Base-by-base conservation (phyloP, 164 flowering plant genomes). In the Umbellularia californica region DNA sequence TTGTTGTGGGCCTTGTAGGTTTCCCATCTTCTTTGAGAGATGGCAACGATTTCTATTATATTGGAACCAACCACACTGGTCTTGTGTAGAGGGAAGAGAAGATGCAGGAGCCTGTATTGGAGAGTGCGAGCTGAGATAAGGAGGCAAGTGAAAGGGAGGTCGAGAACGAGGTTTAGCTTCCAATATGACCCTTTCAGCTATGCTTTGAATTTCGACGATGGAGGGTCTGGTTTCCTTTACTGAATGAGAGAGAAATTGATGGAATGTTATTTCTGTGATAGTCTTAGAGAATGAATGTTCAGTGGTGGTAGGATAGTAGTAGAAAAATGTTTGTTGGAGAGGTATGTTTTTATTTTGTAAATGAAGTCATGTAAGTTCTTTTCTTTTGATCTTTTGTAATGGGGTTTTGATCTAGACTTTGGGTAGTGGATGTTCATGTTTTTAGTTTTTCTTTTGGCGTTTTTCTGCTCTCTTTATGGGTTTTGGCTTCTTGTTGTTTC, bases 171-270 rank as follows among this genome's bases (percentile, higher is more conserved):
- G 74, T 47, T 82, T 52, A 89, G 74, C 64, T 90, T 90, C 77
- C 90, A 87, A 70, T 91, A 93, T 76, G 96, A 93, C 82, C 94
- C 97, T 73, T 86, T 84, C 1, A 92, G 97, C 69, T 92, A 92
- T 77, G 92, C 97, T 25, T 86, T 93, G 19, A 90, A 93, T 70
- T 91, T 93, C 75, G 98, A 93, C 72, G 94, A 91, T 79, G 92
- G 93, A 3, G 72, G 33, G 20, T 70, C 72, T 69, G 71, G 71
- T n/a, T 69, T 69, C 27, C 28, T 69, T 52, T 69, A 52, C n/a
- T 69, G 55, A 27, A 23, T 14, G 14, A 6, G 17, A 10, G 15
- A 65, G 68, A 65, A 14, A 25, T 1, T 5, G 47, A 41, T 41
- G 47, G 47, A 41, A 7, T 41, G 47, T 41, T 41, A 41, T 41